Conservation (phyloP, 176 grass and related monocot species). For the Hordeum vulgare region MorexV3_pseudomolecules_assembly NC_058523.1:341485231-341485730, state of each 20-base stretch:
- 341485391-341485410: no score
- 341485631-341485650: conserved; percentile 41
- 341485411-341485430: no score
- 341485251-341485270: background rate
- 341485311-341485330: background rate
- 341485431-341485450: no score
- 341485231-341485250: background rate
- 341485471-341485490: no score
- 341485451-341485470: no score
- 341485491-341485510: background rate
- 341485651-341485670: conserved; percentile 64
- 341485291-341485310: background rate
- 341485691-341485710: no score
- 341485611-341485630: conserved; percentile 9
- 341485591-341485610: conserved; percentile 23
- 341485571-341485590: conserved; percentile 53
- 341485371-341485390: no score
- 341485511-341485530: background rate
- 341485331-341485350: background rate
- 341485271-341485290: background rate
- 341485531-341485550: background rate
- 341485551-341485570: conserved; percentile 3
- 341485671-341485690: conserved; percentile 91
- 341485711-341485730: no score
- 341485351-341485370: no score